phyloP scores from a whole-genome alignment of 345 rosid species.

The Rhizophora apiculata region DNA sequence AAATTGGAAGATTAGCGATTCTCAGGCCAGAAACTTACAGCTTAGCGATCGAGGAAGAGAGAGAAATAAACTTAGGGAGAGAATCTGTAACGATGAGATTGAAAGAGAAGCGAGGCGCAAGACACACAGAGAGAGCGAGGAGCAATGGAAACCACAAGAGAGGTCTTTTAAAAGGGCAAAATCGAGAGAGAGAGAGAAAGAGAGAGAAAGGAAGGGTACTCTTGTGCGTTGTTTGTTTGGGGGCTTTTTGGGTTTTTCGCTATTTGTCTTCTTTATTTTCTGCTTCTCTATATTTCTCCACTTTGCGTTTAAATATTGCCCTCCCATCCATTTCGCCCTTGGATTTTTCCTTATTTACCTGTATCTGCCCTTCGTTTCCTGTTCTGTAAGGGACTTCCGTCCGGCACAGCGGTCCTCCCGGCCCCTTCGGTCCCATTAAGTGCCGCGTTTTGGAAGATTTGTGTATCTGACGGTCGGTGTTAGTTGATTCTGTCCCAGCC shows the following conservation, averaged over 20 bases:
- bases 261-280: background rate
- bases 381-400: background rate
- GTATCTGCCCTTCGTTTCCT: background rate
- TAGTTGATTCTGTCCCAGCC: background rate
- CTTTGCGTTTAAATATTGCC: constrained; percentile 19
- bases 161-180: constrained; percentile 4
- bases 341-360: constrained; percentile 14
- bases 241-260: constrained; percentile 19
- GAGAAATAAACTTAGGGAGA: constrained; percentile 1
- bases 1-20: constrained; percentile 6
- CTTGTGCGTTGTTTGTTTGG: background rate
- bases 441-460: background rate
- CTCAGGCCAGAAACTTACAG: constrained; percentile 31
- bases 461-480: background rate
- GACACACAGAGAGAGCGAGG: background rate
- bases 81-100: constrained; percentile 42
- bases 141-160: constrained; percentile 8
- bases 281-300: too few species aligned
- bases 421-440: background rate
- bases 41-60: constrained; percentile 19
- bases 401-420: background rate
- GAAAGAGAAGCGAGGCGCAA: background rate
- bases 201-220: too few species aligned
- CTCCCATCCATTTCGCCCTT: constrained; percentile 14
- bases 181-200: background rate